Conservation (phyloP, 495 filamentous ascomycete species). For the Xylaria cubensis region DNA sequence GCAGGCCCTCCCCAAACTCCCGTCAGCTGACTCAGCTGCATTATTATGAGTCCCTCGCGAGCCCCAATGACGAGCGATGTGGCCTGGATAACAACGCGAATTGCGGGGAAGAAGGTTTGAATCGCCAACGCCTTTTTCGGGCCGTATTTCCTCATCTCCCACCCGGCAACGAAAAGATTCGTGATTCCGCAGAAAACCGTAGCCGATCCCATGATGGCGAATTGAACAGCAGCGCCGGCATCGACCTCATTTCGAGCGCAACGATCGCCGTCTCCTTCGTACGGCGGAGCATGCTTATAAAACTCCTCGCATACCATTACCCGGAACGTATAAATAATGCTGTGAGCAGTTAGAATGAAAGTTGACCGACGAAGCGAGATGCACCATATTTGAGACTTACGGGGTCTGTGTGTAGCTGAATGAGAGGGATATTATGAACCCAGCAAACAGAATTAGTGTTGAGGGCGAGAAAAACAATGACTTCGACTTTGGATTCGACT, state of each 20-base stretch:
- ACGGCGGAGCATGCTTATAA: conserved; percentile 50
- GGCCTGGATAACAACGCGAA: conserved; percentile 58
- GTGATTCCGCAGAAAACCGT: conserved; percentile 52
- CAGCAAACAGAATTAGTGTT: conserved; percentile 46
- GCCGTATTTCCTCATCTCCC: conserved; percentile 59
- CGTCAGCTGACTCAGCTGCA: conserved; percentile 60
- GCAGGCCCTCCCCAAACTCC: conserved; percentile 60
- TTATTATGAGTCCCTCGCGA: conserved; percentile 54
- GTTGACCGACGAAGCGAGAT: not conserved
- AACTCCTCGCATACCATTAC: conserved; percentile 62
- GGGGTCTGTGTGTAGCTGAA: conserved; percentile 63
- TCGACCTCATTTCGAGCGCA: conserved; percentile 55
- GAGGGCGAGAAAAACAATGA: conserved; percentile 3
- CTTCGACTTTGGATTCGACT: conserved; percentile 13
- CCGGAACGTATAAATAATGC: conserved; percentile 59
- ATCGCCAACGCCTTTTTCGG: conserved; percentile 56
- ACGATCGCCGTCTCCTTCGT: conserved; percentile 42
- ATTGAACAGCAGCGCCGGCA: conserved; percentile 55
- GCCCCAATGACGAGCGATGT: conserved; percentile 55
- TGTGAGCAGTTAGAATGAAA: conserved; percentile 25
- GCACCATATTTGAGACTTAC: conserved; percentile 35
- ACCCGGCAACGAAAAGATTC: conserved; percentile 62
- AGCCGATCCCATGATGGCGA: conserved; percentile 55
- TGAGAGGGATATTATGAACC: conserved; percentile 59
- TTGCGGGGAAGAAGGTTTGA: conserved; percentile 57